phyloP scores from a whole-genome alignment of 139 green algal genomes.

The Mychonastes homosphaera region DNA sequence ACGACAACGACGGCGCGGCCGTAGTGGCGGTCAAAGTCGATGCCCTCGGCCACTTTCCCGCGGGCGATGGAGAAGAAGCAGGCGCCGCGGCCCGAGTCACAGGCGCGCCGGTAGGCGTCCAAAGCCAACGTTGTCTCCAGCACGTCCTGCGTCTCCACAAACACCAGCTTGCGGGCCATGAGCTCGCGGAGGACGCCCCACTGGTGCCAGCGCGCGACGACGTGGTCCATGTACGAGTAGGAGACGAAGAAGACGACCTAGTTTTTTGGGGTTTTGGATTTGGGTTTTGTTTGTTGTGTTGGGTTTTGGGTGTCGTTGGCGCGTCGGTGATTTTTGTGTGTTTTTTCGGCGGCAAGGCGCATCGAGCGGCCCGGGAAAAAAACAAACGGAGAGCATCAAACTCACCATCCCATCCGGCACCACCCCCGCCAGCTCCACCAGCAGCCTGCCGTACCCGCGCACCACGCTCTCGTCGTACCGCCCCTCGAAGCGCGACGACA shows the following conservation, averaged over 20 bases:
- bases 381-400: not conserved
- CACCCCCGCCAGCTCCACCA: conserved; percentile 75
- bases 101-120: conserved; percentile 94
- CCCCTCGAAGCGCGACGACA: conserved; percentile 91
- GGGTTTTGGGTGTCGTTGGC: not conserved
- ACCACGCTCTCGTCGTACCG: conserved; percentile 52
- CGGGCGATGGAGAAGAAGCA: conserved; percentile 89
- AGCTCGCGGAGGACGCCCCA: conserved; percentile 89
- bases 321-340: conserved; percentile 3
- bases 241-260: conserved; percentile 91
- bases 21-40: conserved; percentile 92
- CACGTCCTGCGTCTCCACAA: conserved; percentile 97
- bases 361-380: not conserved
- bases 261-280: not conserved
- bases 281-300: not conserved
- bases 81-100: conserved; percentile 88
- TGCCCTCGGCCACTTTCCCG: conserved; percentile 92
- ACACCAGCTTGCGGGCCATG: conserved; percentile 92
- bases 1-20: conserved; percentile 92
- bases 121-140: conserved; percentile 96
- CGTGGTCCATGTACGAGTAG: conserved; percentile 95
- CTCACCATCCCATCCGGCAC: conserved; percentile 89
- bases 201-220: conserved; percentile 76
- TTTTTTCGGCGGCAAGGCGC: not conserved
- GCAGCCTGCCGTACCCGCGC: conserved; percentile 87